Evolutionary conservation across 345 rosid genomes (phyloP), one percentile per base, ranked within the genome.

Genomic region (Citrus australasica): DNA sequence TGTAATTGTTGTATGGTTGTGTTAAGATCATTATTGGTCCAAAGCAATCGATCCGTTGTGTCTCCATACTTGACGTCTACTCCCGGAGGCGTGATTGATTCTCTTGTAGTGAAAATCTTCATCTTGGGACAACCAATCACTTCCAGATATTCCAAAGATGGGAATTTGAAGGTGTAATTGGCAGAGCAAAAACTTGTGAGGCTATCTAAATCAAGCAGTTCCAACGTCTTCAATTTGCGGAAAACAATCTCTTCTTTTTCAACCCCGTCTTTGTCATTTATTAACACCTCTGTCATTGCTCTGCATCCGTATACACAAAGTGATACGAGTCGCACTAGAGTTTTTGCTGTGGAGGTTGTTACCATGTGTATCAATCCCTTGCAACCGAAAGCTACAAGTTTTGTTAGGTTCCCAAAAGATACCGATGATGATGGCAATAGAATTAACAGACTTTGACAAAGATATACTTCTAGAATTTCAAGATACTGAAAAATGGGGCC

Each of bases 351-450:
- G 22, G 55, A 68, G 25, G 58, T 21, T 80, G 82, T 21, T 30
- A 80, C 21, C 9, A 80, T 8, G 33, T 60, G 33, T 24, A 9
- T 9, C 37, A 80, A 21, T 46, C 4, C 6, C 4, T 33, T 4
- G 28, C 82, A 75, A 22, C 7, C 0, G 6, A 5, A 1, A 6
- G 62, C 65, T 5, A 37, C 1, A 9, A 80, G 40, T 1, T 5
- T 5, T 40, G 3, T 69, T 21, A 69, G 72, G 56, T 67, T 80
- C 35, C 19, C 24, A 9, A 80, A 80, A 53, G 83, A 69, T 11
- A 16, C 5, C 13, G 48, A 40, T 14, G 51, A 37, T 4, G 35
- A 46, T 1, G 58, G 46, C 0, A 32, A 14, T 53, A 80, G 17
- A 25, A 2, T 21, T 6, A 14, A 24, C 55, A 76, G 67, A 30